Conservation (phyloP, 306 rosid genomes). For the Vigna mungo region DNA sequence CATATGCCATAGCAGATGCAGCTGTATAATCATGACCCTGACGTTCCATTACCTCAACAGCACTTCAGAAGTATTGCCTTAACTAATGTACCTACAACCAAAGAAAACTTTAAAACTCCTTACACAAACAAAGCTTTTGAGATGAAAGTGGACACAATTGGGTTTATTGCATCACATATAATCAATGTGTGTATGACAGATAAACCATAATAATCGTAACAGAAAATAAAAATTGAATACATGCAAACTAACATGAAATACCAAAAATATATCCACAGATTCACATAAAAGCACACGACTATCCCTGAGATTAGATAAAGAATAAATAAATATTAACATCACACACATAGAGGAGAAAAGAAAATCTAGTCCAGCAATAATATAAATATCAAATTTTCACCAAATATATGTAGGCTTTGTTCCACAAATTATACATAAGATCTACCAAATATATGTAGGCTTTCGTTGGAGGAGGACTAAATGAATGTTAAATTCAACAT, state of each 20-base stretch:
- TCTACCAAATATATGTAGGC: not conserved
- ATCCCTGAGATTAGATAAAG: not conserved
- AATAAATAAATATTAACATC: not conserved
- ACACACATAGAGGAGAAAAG: not conserved
- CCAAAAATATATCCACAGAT: not conserved
- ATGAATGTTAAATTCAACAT: not conserved
- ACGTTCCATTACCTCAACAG: slow-evolving; percentile 68
- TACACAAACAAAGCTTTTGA: not conserved
- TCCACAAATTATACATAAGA: not conserved
- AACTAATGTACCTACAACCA: slow-evolving; percentile 44
- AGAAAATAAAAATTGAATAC: not conserved
- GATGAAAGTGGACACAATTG: not conserved
- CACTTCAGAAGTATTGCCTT: slow-evolving; percentile 5
- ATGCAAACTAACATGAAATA: not conserved
- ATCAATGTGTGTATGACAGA: not conserved
- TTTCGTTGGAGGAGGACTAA: not conserved
- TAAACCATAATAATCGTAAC: not conserved
- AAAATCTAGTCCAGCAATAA: not conserved
- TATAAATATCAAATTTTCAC: not conserved
- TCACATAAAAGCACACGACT: not conserved
- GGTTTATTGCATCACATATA: not conserved
- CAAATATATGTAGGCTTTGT: not conserved
- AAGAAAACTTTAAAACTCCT: no score
- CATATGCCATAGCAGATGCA: slow-evolving; percentile 83
- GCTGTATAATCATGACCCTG: slow-evolving; percentile 87